Evolutionary conservation across 2,329 filamentous ascomycete species (phyloP).

Genomic region (Fusarium beomiforme): DNA sequence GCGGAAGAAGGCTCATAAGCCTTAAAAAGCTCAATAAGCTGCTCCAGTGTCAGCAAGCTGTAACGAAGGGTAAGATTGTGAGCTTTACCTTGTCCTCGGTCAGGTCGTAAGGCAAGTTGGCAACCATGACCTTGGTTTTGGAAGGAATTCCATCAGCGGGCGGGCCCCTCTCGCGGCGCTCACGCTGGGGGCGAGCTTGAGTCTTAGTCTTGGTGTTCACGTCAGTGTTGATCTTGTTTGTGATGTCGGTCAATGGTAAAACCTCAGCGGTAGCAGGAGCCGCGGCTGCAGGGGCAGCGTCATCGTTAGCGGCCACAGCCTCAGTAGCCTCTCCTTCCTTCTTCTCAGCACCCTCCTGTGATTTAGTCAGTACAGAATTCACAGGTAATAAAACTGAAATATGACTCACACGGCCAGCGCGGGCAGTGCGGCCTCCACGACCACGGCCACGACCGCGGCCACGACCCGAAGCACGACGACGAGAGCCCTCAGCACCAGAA

Average conservation of each 20-base stretch:
- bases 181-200: conserved; percentile 65
- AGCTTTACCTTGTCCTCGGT: conserved; percentile 89
- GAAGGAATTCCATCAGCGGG: conserved; percentile 97
- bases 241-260: conserved; percentile 69
- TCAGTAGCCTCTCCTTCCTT: conserved; percentile 57
- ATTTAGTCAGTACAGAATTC: conserved; percentile 15
- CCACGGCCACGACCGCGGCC: conserved; percentile 76
- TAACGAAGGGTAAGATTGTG: background rate
- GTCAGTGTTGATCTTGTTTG: conserved; percentile 67
- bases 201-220: conserved; percentile 68
- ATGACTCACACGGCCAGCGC: conserved; percentile 60
- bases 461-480: conserved; percentile 70
- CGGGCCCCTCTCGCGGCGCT: conserved; percentile 85
- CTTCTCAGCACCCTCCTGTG: conserved; percentile 52
- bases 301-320: conserved; percentile 56
- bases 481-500: conserved; percentile 72
- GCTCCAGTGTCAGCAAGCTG: conserved; percentile 38
- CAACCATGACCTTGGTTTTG: conserved; percentile 99
- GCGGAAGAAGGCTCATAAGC: conserved; percentile 92
- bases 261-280: conserved; percentile 62
- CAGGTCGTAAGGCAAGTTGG: conserved; percentile 97
- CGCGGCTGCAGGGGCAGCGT: conserved; percentile 54
- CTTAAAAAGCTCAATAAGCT: conserved; percentile 98
- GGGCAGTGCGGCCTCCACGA: conserved; percentile 72
- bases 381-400: background rate